Conservation (phyloP, 495 filamentous ascomycete species). For the Alectoria sarmentosa region DNA sequence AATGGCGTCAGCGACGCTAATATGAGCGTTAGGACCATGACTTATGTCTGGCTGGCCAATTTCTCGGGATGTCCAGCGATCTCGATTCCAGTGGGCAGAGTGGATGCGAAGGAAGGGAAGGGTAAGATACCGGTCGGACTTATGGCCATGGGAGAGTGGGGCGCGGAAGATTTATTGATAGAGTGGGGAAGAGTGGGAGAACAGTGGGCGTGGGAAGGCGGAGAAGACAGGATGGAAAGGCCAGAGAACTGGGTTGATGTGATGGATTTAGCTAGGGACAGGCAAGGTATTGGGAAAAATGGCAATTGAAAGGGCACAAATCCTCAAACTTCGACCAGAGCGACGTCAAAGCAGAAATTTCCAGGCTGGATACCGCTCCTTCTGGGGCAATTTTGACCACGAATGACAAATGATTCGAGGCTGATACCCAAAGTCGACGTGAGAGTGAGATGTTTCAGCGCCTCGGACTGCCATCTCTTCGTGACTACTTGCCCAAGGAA, state of each 20-base stretch:
- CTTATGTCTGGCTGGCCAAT: constrained; percentile 85
- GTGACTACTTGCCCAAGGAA: neutral
- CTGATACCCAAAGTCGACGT: neutral
- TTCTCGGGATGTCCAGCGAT: constrained; percentile 73
- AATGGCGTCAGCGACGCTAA: constrained; percentile 71
- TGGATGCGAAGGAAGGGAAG: constrained; percentile 38
- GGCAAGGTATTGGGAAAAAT: neutral
- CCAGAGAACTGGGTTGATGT: constrained; percentile 43
- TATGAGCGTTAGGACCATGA: constrained; percentile 67
- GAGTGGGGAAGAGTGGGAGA: constrained; percentile 68
- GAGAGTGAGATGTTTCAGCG: neutral
- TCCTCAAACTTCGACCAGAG: neutral
- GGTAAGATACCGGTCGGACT: constrained; percentile 68
- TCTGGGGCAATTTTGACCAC: neutral
- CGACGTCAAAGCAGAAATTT: neutral
- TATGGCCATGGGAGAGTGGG: constrained; percentile 90
- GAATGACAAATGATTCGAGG: neutral
- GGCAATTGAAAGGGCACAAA: neutral
- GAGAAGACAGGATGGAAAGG: constrained; percentile 26
- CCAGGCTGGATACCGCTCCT: neutral
- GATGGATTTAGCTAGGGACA: constrained; percentile 20
- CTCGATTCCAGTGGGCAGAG: constrained; percentile 71
- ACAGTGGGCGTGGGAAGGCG: constrained; percentile 40
- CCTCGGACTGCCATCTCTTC: too few relatives aligned
- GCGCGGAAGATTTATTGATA: constrained; percentile 70